phyloP scores from a whole-genome alignment of 176 grass and related monocot species.

The Olyra latifolia region DNA sequence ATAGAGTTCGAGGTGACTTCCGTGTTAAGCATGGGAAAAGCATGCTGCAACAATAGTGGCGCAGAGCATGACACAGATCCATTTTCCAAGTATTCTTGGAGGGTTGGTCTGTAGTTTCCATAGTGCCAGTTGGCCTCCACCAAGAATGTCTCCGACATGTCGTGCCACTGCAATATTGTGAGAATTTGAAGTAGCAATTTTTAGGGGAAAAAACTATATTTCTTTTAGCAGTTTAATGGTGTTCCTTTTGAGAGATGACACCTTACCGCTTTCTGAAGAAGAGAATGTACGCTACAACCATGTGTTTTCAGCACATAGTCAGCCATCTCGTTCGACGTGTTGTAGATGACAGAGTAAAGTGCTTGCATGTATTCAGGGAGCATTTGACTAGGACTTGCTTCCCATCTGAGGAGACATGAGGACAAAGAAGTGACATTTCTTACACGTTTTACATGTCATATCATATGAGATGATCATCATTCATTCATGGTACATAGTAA shows the following conservation, averaged over 20 bases:
- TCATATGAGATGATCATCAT: no score
- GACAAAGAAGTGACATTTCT: no score
- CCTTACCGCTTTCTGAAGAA: slow-evolving; percentile 38
- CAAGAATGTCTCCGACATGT: slow-evolving; percentile 27
- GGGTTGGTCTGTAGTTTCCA: slow-evolving; percentile 12
- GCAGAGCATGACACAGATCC: slow-evolving; percentile 34
- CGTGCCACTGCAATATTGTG: slow-evolving; percentile 34
- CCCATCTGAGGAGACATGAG: no score
- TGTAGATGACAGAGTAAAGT: no score
- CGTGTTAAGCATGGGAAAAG: background rate
- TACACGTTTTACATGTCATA: no score
- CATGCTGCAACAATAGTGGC: slow-evolving; percentile 29
- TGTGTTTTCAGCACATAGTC: slow-evolving; percentile 20
- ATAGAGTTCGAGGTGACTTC: background rate
- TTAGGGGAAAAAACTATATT: background rate
- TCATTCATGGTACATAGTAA: no score
- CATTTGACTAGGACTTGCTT: no score
- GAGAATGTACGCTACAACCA: slow-evolving; percentile 18
- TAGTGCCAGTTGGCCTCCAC: slow-evolving; percentile 59
- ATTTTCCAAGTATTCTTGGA: slow-evolving; percentile 38
- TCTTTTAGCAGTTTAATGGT: no score
- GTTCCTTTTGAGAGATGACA: background rate
- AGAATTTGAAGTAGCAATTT: no score
- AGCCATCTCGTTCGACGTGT: slow-evolving; percentile 39
- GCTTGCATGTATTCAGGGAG: no score